Evolutionary conservation across 2,329 filamentous ascomycete species (phyloP).

Genomic region (Paracorniculantispora psalliotae): DNA sequence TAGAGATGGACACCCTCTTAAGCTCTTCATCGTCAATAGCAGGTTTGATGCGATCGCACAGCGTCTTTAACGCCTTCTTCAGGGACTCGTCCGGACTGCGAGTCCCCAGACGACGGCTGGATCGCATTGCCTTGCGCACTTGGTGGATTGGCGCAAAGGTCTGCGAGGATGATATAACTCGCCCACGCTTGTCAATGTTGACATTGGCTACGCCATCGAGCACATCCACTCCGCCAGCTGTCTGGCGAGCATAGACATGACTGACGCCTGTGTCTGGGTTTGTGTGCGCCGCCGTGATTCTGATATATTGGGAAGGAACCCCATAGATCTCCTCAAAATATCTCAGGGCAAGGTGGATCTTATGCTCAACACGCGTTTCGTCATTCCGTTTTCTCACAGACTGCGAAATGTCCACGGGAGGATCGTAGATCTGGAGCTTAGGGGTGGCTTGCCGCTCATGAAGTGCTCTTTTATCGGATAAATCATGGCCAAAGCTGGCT

Average conservation of each 20-base stretch:
- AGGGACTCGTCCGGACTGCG: background rate
- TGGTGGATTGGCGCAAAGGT: background rate
- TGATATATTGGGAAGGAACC: background rate
- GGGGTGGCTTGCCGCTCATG: background rate
- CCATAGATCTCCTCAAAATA: background rate
- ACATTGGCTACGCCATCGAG: background rate
- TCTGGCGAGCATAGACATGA: background rate
- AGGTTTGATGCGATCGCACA: background rate
- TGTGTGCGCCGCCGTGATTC: background rate
- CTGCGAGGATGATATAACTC: background rate
- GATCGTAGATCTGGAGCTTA: background rate
- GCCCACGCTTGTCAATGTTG: background rate
- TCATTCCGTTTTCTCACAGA: background rate
- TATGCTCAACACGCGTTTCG: background rate
- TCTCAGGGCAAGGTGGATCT: background rate
- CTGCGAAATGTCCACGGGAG: background rate
- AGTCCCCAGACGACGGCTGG: background rate
- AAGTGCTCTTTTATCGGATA: background rate
- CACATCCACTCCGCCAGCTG: background rate
- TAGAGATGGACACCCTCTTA: background rate
- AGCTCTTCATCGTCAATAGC: background rate
- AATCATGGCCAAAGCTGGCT: background rate
- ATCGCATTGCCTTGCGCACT: background rate
- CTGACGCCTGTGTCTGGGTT: background rate
- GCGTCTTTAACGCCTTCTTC: background rate